Evolutionary conservation across 2,329 filamentous ascomycete species (phyloP), one percentile per base, ranked within the genome.

Genomic region (Sporothrix inflata): DNA sequence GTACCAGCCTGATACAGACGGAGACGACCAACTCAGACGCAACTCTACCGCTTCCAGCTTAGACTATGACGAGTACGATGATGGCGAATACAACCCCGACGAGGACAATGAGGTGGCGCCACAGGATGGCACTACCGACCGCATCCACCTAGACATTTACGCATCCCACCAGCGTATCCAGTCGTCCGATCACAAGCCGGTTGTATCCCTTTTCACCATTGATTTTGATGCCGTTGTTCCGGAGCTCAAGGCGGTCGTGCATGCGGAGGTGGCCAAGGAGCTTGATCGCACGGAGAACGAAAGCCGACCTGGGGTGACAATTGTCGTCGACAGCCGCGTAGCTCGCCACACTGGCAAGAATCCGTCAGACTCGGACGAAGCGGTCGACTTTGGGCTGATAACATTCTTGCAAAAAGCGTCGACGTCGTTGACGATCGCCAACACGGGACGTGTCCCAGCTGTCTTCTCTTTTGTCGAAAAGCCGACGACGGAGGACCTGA

Each of bases 161-260:
- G 89, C 90, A 0, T 95, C 94, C 0, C 93, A 98, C 78, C 96
- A 98, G 80, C 88, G 92, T 21, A 91, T 99, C 30, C 88, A 93
- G 19, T 97, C 95, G 0, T 98, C 95, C 0, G 96, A 99, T 77
- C 96, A 99, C 81, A 99, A 99, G 79, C 97, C 96, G 0, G 83
- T 99, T 1, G 89, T 91, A 73, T 93, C 94, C 0, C 84, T 94
- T 0, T 98, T 98, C 78, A 91, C 88, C 0, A 82, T 99, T 8
- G 91, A 92, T 60, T 98, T 96, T 78, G 93, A 98, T 74, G 92
- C 93, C 0, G 92, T 97, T 0, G 90, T 97, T 0, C 92, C 94
- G 0, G 91, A 95, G 38, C 83, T 97, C 34, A 98, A 97, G 79
- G 89, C 93, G 1, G 91, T 89, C 74, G 85, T 98, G 0, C 92